Base-by-base conservation (phyloP, 148 eudicot species). In the Euryodendron excelsum region DNA sequence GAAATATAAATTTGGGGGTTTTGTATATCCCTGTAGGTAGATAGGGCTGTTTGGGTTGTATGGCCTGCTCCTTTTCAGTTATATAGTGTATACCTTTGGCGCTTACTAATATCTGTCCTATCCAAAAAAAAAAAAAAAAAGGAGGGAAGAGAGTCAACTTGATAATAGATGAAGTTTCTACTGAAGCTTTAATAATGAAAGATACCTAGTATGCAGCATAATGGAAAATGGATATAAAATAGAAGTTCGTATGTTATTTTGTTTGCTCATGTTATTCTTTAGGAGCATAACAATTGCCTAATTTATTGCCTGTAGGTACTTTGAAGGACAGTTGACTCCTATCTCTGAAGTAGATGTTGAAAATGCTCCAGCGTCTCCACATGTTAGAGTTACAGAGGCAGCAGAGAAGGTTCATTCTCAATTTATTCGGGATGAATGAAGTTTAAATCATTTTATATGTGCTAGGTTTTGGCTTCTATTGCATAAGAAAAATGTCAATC, bases 311-410 rank as follows among this genome's bases (percentile, higher is more conserved):
- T 72, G 70, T 80, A 96, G 99, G 93, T 96, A 91, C 82, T 96
- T 88, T 83, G 95, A 93, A 85, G 99, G 99, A 71, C 92, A 88
- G 63, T 82, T 92, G 79, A 80, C 95, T 68, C 77, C 89, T 65
- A 79, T 91, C 18, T 87, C 95, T 55, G 99, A 96, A 83, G 56
- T 85, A 23, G 93, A 93, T 78, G 89, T 56, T 75, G 91, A 90
- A 59, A 85, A 82, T 68, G 80, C 55, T 82, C 74, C 69, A 4
- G 87, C 84, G 33, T 79, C 88, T 77, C 78, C 85, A 61, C 87
- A 81, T 84, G 81, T 81, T 69, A 85, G 84, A 77, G 82, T 90
- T 72, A 77, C 81, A 62, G 96, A 90, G 82, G 94, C 94, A 65
- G 93, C 96, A 5, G 92, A 89, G 80, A 83, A 91, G 93, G 96